phyloP scores from a whole-genome alignment of 805 yeast species.

The Crinitomyces ghanaensis region DNA sequence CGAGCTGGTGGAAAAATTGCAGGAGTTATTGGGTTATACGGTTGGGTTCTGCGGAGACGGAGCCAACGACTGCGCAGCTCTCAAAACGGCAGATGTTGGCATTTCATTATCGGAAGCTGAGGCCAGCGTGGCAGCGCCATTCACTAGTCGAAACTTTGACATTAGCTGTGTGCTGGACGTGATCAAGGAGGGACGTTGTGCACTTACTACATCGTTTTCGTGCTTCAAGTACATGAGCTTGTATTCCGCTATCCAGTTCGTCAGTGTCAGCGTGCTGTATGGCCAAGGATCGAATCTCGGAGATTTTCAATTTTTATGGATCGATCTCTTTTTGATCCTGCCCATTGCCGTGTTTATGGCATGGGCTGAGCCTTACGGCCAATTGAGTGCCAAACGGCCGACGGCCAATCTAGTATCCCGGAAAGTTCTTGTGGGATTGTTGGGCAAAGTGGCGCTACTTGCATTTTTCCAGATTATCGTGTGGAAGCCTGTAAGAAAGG shows the following conservation, averaged over 20 bases:
- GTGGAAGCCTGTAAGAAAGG: constrained; percentile 48
- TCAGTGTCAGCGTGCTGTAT: constrained; percentile 75
- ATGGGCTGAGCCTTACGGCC: constrained; percentile 73
- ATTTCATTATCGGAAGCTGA: constrained; percentile 94
- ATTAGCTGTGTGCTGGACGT: constrained; percentile 88
- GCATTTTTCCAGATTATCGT: constrained; percentile 53
- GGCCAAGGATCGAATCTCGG: constrained; percentile 87
- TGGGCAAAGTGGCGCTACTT: constrained; percentile 62
- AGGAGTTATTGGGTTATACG: constrained; percentile 73
- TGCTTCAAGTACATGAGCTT: constrained; percentile 97
- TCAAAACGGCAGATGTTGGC: constrained; percentile 96
- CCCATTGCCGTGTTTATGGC: constrained; percentile 96
- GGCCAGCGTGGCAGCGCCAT: constrained; percentile 98
- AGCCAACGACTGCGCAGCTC: constrained; percentile 97
- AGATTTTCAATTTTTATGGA: constrained; percentile 91
- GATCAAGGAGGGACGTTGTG: constrained; percentile 88
- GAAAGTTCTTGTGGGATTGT: constrained; percentile 69
- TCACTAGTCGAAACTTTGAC: constrained; percentile 82
- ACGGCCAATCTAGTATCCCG: constrained; percentile 89
- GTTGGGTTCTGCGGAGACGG: constrained; percentile 99
- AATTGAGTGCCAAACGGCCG: constrained; percentile 63
- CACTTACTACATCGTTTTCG: constrained; percentile 87
- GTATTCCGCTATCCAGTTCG: constrained; percentile 92
- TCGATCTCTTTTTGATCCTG: constrained; percentile 78
- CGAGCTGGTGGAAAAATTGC: constrained; percentile 82